Base-by-base conservation (phyloP, 768 basidiomycete species). In the Mycena alexandri region DNA sequence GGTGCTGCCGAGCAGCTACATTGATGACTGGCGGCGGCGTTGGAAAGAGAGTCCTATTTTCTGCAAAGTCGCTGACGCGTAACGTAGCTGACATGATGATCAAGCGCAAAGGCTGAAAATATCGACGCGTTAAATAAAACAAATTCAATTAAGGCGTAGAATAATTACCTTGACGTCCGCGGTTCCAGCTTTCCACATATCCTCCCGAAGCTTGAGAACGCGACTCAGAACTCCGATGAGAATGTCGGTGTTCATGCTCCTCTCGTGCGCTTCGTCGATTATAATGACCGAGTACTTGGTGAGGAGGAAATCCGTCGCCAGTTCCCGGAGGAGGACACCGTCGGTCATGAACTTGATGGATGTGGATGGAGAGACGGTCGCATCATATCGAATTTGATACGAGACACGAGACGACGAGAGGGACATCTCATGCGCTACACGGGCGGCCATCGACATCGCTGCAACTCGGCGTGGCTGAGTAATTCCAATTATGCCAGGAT, bases 271-370 rank as follows among this genome's bases (percentile, higher is more conserved):
- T 78, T 99, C 98, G 69, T 99, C 98, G 63, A 99, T 93, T 65
- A 99, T 91, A 68, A 99, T 90, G 29, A 98, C 92, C 8, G 94
- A 95, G 77, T 99, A 99, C 77, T 91, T 94, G 48, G 82, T 88
- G n/a, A 99, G 84, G n/a, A 98, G 78, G 78, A 99, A 98, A 75
- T 99, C 96, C 14, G 88, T 88, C 0, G 95, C 92, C 22, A 99
- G 83, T 78, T 99, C 98, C 61, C 98, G 90, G 17, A 99, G 83
- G 38, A 99, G 82, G 29, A 99, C 95, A 81, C 98, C 98, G 73
- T 99, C 98, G 8, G 98, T 99, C 96, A 99, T 98, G 83, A 99
- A 99, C 78, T 99, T 98, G 83, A 99, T 96, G 10, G 90, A 90
- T 2, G 98, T 99, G 22, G 88, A 85, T 0, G 94, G 85, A 5